phyloP scores from a whole-genome alignment of 495 filamentous ascomycete genomes.

The Delitschia confertaspora region DNA sequence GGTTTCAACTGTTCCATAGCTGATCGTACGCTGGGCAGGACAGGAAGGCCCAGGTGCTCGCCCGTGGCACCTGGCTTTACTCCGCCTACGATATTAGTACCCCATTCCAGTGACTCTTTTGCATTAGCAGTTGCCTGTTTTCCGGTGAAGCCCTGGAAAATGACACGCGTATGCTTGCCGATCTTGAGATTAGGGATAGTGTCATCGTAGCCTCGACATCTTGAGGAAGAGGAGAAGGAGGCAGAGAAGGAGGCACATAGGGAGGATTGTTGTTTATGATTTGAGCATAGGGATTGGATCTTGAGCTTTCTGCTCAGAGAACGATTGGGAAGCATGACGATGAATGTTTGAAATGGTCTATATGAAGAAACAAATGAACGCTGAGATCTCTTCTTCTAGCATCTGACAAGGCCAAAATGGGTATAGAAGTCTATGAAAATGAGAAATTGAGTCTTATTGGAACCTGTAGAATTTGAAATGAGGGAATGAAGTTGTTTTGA shows the following conservation, averaged over 20 bases:
- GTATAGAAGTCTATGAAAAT: no score
- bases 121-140: conserved; percentile 70
- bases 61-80: conserved; percentile 69
- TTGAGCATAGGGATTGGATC: not conserved
- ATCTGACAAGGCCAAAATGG: no score
- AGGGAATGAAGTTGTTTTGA: no score
- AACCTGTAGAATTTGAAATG: no score
- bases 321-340: conserved; percentile 12
- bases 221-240: conserved; percentile 39
- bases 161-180: conserved; percentile 65
- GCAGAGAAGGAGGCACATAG: conserved; percentile 1
- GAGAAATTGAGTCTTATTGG: no score
- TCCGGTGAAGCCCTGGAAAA: conserved; percentile 88
- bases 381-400: no score
- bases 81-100: conserved; percentile 81
- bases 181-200: conserved; percentile 73
- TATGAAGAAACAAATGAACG: not conserved
- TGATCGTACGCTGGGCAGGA: conserved; percentile 62
- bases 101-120: conserved; percentile 72
- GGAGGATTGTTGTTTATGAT: not conserved
- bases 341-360: not conserved
- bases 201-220: conserved; percentile 42
- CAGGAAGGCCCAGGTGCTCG: conserved; percentile 71
- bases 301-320: conserved; percentile 4
- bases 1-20: conserved; percentile 69